Conservation (phyloP, 2,329 filamentous ascomycete species). For the Ramichloridium luteum region DNA sequence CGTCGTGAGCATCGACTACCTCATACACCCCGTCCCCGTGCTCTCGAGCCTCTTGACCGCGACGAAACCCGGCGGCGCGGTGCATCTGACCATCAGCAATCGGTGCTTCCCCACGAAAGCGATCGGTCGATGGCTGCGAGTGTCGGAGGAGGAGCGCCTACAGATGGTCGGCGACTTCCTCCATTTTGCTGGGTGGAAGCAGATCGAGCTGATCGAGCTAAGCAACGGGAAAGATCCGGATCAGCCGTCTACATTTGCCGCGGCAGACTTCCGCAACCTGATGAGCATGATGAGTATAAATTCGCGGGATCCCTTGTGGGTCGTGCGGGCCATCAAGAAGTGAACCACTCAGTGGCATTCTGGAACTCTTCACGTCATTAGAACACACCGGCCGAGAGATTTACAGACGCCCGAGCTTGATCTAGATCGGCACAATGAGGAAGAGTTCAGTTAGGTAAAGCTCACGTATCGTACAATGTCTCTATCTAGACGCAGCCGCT, state of each 20-base stretch:
- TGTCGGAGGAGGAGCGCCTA: conserved; percentile 34
- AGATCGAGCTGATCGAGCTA: conserved; percentile 43
- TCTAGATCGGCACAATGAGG: too few species aligned
- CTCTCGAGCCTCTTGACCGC: conserved; percentile 30
- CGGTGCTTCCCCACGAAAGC: conserved; percentile 44
- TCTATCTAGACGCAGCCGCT: too few species aligned
- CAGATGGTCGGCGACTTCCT: conserved; percentile 42
- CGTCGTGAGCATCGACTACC: conserved; percentile 41
- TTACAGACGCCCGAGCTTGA: too few species aligned
- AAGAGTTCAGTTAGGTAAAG: too few species aligned
- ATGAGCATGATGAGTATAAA: conserved; percentile 25
- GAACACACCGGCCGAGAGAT: too few species aligned
- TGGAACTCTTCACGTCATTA: too few species aligned
- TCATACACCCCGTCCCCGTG: conserved; percentile 35
- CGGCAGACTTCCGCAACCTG: conserved; percentile 17
- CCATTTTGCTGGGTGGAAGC: conserved; percentile 38
- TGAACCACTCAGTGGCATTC: too few species aligned
- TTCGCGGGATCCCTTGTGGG: conserved; percentile 32
- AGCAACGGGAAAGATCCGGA: conserved; percentile 26
- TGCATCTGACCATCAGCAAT: conserved; percentile 42
- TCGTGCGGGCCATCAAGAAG: conserved; percentile 28
- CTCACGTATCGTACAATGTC: too few species aligned
- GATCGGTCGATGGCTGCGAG: conserved; percentile 35
- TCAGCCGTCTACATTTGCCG: conserved; percentile 2
- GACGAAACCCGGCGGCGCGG: conserved; percentile 31